A percentile compares a stretch with the other conserved stretches of the same genome.
phyloP scores from a whole-genome alignment of 192 early-diverging fungal genomes.

The Gonapodya sp. region DNA sequence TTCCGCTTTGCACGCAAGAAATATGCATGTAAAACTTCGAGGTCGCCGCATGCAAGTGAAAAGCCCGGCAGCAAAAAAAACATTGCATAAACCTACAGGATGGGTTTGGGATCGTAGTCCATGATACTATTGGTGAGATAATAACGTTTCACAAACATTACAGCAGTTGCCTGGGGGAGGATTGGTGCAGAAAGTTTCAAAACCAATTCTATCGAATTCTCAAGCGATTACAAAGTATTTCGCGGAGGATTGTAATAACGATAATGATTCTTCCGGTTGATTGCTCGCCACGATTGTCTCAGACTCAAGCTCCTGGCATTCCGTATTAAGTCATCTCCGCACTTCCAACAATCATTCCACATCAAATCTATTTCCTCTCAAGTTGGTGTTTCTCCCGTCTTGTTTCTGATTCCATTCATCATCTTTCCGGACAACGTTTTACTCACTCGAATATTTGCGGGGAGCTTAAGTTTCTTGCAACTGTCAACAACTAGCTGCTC shows the following conservation, averaged over 20 bases:
- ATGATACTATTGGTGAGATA: not conserved
- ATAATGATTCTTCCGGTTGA: no score
- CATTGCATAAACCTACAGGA: not conserved
- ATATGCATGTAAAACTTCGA: not conserved
- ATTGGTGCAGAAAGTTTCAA: not conserved
- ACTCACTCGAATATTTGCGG: not conserved
- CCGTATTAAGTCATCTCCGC: no score
- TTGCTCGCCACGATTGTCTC: no score
- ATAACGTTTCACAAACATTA: not conserved
- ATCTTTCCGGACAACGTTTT: no score
- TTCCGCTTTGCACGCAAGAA: slow-evolving; percentile 4
- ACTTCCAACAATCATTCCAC: no score
- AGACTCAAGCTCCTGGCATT: no score
- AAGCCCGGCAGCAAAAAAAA: not conserved
- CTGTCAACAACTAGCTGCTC: not conserved
- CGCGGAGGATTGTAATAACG: no score
- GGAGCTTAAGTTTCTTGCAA: not conserved
- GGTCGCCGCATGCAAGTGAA: not conserved
- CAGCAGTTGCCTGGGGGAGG: not conserved
- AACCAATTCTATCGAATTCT: not conserved
- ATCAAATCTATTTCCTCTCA: no score
- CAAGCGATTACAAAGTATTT: not conserved
- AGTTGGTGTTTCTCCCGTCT: no score
- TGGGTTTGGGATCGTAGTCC: not conserved
- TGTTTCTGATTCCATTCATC: no score